Evolutionary conservation across 2,329 filamentous ascomycete genomes (phyloP).

Genomic region (Penicillium sp.): DNA sequence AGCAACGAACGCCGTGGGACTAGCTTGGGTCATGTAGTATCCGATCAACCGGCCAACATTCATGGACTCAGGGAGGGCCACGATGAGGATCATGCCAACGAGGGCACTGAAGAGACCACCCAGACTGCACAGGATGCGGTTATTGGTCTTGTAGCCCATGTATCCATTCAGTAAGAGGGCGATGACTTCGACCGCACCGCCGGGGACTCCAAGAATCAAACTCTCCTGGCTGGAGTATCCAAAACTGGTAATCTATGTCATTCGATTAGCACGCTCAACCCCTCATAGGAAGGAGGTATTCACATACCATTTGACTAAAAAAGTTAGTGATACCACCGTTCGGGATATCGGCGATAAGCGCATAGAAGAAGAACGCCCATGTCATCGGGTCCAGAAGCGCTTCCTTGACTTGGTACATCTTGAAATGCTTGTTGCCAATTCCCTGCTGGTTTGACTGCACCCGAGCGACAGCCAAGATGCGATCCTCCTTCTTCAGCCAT

Average conservation of each 20-base stretch:
- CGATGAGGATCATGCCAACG: conserved; percentile 64
- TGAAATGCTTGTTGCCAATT: conserved; percentile 68
- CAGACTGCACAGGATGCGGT: conserved; percentile 58
- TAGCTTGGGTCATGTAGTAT: conserved; percentile 65
- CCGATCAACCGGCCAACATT: conserved; percentile 60
- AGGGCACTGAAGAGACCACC: conserved; percentile 54
- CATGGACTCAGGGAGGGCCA: conserved; percentile 59
- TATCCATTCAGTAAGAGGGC: conserved; percentile 57
- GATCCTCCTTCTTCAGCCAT: conserved; percentile 66
- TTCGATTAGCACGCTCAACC: neutral
- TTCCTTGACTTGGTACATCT: conserved; percentile 64
- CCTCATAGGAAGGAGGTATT: neutral
- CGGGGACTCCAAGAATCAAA: conserved; percentile 64
- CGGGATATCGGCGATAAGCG: conserved; percentile 57
- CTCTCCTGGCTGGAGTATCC: conserved; percentile 64
- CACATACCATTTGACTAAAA: conserved; percentile 55
- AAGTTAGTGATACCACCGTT: conserved; percentile 63
- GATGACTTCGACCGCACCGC: conserved; percentile 64
- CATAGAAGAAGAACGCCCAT: conserved; percentile 61
- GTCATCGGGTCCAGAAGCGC: conserved; percentile 58
- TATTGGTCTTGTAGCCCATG: conserved; percentile 56
- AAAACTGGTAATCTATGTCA: conserved; percentile 55
- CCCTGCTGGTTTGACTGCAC: conserved; percentile 74
- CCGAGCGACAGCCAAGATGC: conserved; percentile 66
- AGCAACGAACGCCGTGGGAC: conserved; percentile 63